Evolutionary conservation across 2,329 filamentous ascomycete genomes (phyloP), one percentile per base, ranked within the genome.

Genomic region (Venturia asperata): DNA sequence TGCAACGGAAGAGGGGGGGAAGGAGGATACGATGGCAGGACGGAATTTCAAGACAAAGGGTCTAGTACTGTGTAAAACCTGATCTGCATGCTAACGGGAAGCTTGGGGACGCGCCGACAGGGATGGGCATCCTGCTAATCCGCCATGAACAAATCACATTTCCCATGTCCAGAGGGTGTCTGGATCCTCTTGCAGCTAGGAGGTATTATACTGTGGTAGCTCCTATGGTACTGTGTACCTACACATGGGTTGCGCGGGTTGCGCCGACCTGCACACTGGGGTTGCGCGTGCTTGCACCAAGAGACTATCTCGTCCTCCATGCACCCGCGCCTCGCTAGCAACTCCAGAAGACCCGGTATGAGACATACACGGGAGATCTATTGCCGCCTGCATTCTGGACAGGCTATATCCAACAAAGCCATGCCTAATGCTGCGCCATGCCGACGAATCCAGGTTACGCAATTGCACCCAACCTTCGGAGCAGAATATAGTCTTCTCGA

Each of bases 401-500:
- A 37, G 15, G 37, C 30, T 9, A 27, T 5, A 1, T 15, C 24
- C 4, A 15, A 37, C 19, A 10, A 58, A 58, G 30, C 30, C 27
- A 58, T 58, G 52, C 27, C 30, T 19, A 30, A 58, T 21, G 30
- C 52, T n/a, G 52, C 37, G 10, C 27, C 27, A n/a, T 58, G 19
- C 19, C 30, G 27, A 34, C 52, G 15, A 5, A 71, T 78, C 65
- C 66, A 69, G 15, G 63, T 76, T 66, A 74, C 69, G 42, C 68
- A 73, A 45, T 70, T 78, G 15, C 73, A 74, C 65, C 72, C 74
- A 1, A 78, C 67, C 24, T 77, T 77, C 67, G 76, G 69, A 5
- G 76, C 75, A 7, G 75, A 78, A 64, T 6, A 71, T 77, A 2
- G 72, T 78, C 63, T 76, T 78, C 66, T 68, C 70, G 24, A 71